These are phyloP conservation scores for Alternaria panax DNA, from an alignment of 2,329 filamentous ascomycete species.

Conservation along the genomic window DNA sequence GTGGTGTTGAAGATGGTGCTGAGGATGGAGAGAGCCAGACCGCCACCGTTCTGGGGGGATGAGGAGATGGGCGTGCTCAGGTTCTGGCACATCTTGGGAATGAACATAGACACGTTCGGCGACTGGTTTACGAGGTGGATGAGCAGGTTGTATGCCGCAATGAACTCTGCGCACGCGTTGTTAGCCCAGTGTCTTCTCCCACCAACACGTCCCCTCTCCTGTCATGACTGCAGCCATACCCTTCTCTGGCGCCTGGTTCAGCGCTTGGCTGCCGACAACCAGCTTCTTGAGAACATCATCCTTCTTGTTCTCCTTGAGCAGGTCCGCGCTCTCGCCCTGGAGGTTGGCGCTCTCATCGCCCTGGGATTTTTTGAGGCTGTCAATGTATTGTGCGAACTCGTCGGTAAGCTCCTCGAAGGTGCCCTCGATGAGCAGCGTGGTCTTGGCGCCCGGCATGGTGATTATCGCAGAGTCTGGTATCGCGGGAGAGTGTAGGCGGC, in stretches of 20 bases:
- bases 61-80: slow-evolving; percentile 83
- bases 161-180: slow-evolving; percentile 71
- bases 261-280: slow-evolving; percentile 75
- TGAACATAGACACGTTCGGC: slow-evolving; percentile 82
- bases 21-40: slow-evolving; percentile 86
- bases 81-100: slow-evolving; percentile 87
- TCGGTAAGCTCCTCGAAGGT: slow-evolving; percentile 89
- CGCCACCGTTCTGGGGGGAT: slow-evolving; percentile 83
- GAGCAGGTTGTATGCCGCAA: slow-evolving; percentile 94
- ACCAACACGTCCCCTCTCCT: slow-evolving; percentile 10
- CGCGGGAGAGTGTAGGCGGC: slow-evolving; percentile 27
- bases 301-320: slow-evolving; percentile 72
- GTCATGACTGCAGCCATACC: slow-evolving; percentile 51
- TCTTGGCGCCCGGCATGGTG: slow-evolving; percentile 67
- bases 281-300: slow-evolving; percentile 90
- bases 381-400: slow-evolving; percentile 94
- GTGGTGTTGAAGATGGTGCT: slow-evolving; percentile 98
- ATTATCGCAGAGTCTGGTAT: slow-evolving; percentile 30
- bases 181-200: slow-evolving; percentile 30
- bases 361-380: slow-evolving; percentile 73
- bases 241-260: slow-evolving; percentile 92
- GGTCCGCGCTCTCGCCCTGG: slow-evolving; percentile 71
- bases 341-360: slow-evolving; percentile 62
- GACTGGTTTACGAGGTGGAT: slow-evolving; percentile 91
- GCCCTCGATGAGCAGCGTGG: slow-evolving; percentile 81